Base-by-base conservation (phyloP, 2,329 filamentous ascomycete species). In the Neofusicoccum laricinum region DNA sequence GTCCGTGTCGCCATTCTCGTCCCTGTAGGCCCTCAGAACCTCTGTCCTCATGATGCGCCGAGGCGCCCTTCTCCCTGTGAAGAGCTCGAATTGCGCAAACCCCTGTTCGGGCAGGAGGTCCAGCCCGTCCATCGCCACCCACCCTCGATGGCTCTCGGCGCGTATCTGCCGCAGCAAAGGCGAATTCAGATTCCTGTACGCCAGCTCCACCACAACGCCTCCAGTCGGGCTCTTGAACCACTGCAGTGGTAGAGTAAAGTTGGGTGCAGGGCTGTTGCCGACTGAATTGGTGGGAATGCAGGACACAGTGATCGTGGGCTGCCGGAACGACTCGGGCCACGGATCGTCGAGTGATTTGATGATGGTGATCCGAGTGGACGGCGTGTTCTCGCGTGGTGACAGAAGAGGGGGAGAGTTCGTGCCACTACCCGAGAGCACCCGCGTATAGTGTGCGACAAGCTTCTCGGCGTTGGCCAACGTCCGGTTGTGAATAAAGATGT, bases 71-170 rank as follows among this genome's bases (percentile, higher is more conserved):
- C 89, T 82, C 0, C 90, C 90, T 0, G 90, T 93, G 73, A 93
- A 92, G 2, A 93, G 77, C 75, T 94, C 91, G 71, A 93, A 94
- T 70, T 93, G 90, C 1, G 90, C 90, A 75, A 91, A 91, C 0
- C 89, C 91, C 72, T 93, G 90, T 73, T 93, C 91, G 0, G 89
- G 89, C 14, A 94, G 76, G 51, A 93, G 82, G 69, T 93, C 90
- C 12, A 93, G 78, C 0, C 90, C 90, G 70, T 93, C 89, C 75
- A 93, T 86, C 17, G 90, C 82, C 0, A 92, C 88, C 90, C 90
- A 93, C 45, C 90, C 83, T 67, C 83, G 79, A 63, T 86, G 79
- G 19, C 86, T 80, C 73, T 86, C 77, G 61, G 80, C 78, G 17
- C 87, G 83, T 63, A 91, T 86, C 70, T 93, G 90, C 36, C 83